Evolutionary conservation across 73 alveolate genomes (phyloP), one percentile per base, ranked within the genome.

Genomic region (Halteria grandinella): DNA sequence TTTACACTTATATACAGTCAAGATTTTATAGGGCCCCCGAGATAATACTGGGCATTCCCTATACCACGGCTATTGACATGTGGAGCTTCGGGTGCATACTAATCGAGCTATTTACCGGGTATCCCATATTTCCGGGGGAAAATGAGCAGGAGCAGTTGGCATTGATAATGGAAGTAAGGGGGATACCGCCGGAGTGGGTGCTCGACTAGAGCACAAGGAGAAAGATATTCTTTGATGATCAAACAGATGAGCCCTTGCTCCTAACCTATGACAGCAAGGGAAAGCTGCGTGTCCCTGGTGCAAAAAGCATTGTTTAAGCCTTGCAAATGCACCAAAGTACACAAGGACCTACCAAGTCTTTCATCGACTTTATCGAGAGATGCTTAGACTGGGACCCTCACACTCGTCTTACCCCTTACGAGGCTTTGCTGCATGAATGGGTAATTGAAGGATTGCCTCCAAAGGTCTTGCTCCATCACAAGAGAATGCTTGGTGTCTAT

Each of bases 361-460:
- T 87, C 49, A 39, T 87, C 15, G 92, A 83, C 70, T 91, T 93
- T 69, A 69, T 93, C n/a, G 72, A 85, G 37, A 60, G 69, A 47
- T 90, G 97, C 51, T 76, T 93, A 33, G 96, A 82, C 32, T 93
- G 98, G 97, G 90, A 93, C 62, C 98, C 97, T 37, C 85, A 90
- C 44, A 87, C 78, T 47, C 66, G 98, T 55, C 50, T 93, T 66
- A 90, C 95, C 39, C 98, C 98, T 24, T 93, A 86, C 50, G 94
- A 93, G 45, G 98, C 94, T 8, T 69, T 93, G 36, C 40, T 55
- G 85, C 98, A 93, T 91, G 88, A 83, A n/a, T 86, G 89, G 90
- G 79, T 86, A 0, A 36, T 78, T 6, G 94, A 86, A 49, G 94
- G 90, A 3, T 76, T 80, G 2, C 90, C 90, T 12, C 90, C 90